Evolutionary conservation across 2,329 filamentous ascomycete genomes (phyloP).

Genomic region (Sclerotinia nivalis): DNA sequence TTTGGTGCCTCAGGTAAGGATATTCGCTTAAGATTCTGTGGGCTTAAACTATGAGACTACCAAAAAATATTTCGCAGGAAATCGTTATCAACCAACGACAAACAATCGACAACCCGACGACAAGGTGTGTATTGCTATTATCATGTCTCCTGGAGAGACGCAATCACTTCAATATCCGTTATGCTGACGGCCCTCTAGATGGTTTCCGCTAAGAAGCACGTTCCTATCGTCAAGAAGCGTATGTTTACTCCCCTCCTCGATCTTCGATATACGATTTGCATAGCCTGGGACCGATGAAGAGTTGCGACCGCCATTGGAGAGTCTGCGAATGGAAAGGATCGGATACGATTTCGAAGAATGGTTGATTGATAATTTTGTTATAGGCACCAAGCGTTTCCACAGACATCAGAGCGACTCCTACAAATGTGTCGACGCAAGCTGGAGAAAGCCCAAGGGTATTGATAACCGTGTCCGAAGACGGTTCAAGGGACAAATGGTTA

Average conservation of each 20-base stretch:
- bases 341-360: not conserved
- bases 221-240: slow-evolving; percentile 99
- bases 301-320: not conserved
- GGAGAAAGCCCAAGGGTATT: slow-evolving; percentile 99
- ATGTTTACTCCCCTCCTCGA: slow-evolving; percentile 53
- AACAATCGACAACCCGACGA: slow-evolving; percentile 38
- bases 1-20: slow-evolving; percentile 7
- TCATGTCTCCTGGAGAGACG: slow-evolving; percentile 9
- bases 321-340: not conserved
- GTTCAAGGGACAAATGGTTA: slow-evolving; percentile 92
- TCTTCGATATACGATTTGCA: slow-evolving; percentile 13
- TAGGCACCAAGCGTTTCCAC: slow-evolving; percentile 91
- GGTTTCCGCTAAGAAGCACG: slow-evolving; percentile 99
- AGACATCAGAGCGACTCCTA: slow-evolving; percentile 98
- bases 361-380: slow-evolving; percentile 38
- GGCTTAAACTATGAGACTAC: slow-evolving; percentile 25
- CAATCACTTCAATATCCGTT: not conserved
- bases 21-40: slow-evolving; percentile 23
- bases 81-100: slow-evolving; percentile 33
- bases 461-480: slow-evolving; percentile 96
- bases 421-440: slow-evolving; percentile 85
- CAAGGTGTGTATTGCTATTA: slow-evolving; percentile 35
- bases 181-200: slow-evolving; percentile 58
- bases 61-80: slow-evolving; percentile 31
- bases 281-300: not conserved